These are phyloP conservation scores for Candida broadrunensis DNA, from an alignment of 805 yeast species.

Conservation along the genomic window DNA sequence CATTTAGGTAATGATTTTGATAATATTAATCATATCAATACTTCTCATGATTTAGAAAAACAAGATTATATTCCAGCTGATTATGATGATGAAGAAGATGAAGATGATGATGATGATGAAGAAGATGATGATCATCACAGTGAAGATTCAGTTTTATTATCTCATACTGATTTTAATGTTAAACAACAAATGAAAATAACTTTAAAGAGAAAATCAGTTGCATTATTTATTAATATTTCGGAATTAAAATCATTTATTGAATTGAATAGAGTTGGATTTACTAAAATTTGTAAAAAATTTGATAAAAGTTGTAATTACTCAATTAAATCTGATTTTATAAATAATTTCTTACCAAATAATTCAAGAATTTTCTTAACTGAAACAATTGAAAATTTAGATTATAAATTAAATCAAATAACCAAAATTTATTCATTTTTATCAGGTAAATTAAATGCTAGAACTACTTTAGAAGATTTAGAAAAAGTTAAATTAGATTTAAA, in stretches of 20 bases:
- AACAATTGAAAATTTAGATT: conserved; percentile 37
- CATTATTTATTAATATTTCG: conserved; percentile 68
- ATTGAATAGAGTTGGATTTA: conserved; percentile 83
- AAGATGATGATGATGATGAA: conserved; percentile 23
- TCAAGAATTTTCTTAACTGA: conserved; percentile 54
- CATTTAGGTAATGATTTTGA: conserved; percentile 16
- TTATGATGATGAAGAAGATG: conserved; percentile 21
- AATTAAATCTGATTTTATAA: conserved; percentile 58
- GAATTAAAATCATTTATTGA: conserved; percentile 84
- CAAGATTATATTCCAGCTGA: conserved; percentile 35
- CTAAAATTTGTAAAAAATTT: conserved; percentile 87
- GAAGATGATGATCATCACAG: conserved; percentile 20
- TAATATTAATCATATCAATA: neutral
- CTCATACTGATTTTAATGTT: conserved; percentile 47
- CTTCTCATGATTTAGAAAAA: conserved; percentile 13
- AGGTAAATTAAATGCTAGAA: conserved; percentile 34
- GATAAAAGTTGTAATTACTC: conserved; percentile 74
- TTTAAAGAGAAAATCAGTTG: conserved; percentile 62
- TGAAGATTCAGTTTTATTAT: conserved; percentile 47
- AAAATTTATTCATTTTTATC: conserved; percentile 50
- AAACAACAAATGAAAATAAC: conserved; percentile 56
- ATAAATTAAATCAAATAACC: conserved; percentile 50
- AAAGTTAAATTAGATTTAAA: conserved; percentile 44
- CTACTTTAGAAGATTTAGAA: conserved; percentile 48
- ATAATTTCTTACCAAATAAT: conserved; percentile 38